Percentiles rank a stretch among this genome's conserved stretches.
Conservation (phyloP, 2,329 filamentous ascomycete species). For the Trichoderma sp. region DNA sequence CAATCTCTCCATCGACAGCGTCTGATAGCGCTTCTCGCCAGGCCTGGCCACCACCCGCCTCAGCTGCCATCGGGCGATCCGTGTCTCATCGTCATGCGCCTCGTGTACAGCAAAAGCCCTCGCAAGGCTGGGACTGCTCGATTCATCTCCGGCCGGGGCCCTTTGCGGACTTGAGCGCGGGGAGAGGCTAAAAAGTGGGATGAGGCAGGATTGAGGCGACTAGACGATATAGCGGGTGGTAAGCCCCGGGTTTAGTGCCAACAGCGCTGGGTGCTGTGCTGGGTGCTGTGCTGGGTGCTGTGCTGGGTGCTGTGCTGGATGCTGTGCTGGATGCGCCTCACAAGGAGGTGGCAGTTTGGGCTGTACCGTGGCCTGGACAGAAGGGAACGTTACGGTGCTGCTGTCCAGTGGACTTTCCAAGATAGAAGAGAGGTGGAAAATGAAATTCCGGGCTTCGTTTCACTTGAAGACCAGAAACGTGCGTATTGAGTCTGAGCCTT, state of each 20-base stretch:
- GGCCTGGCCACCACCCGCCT: neutral
- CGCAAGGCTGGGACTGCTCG: slow-evolving; percentile 19
- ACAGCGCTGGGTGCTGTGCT: neutral
- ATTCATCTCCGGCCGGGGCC: neutral
- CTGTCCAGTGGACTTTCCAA: neutral
- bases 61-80: neutral
- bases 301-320: neutral
- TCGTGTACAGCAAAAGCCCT: slow-evolving; percentile 10
- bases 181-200: slow-evolving; percentile 23
- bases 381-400: neutral
- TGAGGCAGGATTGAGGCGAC: slow-evolving; percentile 6
- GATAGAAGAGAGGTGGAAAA: neutral
- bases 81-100: slow-evolving; percentile 13
- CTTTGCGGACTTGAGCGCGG: slow-evolving; percentile 14
- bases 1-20: neutral
- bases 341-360: neutral
- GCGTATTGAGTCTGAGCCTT: neutral
- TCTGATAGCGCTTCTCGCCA: neutral
- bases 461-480: neutral
- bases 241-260: slow-evolving; percentile 12
- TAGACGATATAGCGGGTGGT: slow-evolving; percentile 6
- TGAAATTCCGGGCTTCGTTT: neutral
- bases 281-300: neutral
- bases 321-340: neutral
- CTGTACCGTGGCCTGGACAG: neutral